phyloP scores from a whole-genome alignment of 148 eudicot genomes.

The Rhododendron mucronatum region DNA sequence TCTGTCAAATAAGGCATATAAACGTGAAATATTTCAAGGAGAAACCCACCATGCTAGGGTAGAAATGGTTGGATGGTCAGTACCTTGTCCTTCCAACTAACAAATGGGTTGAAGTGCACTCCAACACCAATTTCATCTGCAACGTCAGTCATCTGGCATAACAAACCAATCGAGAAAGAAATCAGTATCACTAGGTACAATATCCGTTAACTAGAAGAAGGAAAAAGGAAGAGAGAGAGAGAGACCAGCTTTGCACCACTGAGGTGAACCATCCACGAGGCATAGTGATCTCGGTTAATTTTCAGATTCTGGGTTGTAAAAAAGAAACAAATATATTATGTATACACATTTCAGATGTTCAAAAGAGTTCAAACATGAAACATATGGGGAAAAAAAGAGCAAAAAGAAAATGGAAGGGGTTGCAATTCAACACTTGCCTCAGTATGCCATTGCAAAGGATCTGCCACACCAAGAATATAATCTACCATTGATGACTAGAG shows the following conservation, averaged over 20 bases:
- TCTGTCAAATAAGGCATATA: slow-evolving; percentile 35
- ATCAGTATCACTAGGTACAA: not conserved
- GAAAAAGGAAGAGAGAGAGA: not conserved
- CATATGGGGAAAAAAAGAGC: not conserved
- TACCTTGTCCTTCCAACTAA: slow-evolving; percentile 64
- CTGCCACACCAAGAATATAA: slow-evolving; percentile 75
- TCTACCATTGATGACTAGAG: slow-evolving; percentile 77
- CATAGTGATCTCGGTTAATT: slow-evolving; percentile 69
- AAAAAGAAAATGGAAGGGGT: not conserved
- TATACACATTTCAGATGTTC: not conserved
- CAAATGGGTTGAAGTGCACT: slow-evolving; percentile 92
- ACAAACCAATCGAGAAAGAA: not conserved
- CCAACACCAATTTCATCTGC: slow-evolving; percentile 80
- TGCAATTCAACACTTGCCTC: slow-evolving; percentile 37
- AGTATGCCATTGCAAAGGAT: slow-evolving; percentile 88
- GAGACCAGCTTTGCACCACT: slow-evolving; percentile 84
- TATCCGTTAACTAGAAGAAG: not conserved
- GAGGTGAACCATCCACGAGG: slow-evolving; percentile 68
- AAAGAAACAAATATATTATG: not conserved
- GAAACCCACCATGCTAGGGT: not conserved
- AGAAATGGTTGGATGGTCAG: not conserved
- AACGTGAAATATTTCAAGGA: not conserved
- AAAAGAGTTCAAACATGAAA: not conserved
- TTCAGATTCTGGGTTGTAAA: slow-evolving; percentile 58
- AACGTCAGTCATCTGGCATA: slow-evolving; percentile 49